Evolutionary conservation across 352 stramenopile species (phyloP), one percentile per base, ranked within the genome.

Genomic region (Globisporangium heterothallicum): DNA sequence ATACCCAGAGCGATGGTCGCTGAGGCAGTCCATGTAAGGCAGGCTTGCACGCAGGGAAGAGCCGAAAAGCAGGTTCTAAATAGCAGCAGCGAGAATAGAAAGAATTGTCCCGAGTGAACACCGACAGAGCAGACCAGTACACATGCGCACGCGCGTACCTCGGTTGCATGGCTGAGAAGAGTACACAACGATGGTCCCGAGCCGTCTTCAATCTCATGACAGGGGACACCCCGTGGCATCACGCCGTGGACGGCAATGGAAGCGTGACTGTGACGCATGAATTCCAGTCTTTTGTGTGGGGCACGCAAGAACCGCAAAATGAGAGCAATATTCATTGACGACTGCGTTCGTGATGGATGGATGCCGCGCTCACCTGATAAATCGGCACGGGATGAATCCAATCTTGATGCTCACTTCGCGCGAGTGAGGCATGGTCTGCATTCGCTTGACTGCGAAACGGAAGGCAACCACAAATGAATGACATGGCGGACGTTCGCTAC

Each of bases 241-340:
- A 86, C 58, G 10, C 74, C 77, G 48, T 90, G 78, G 49, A 90
- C 69, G 14, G 68, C 73, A 30, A 90, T 71, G 18, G 72, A 86
- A 16, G 68, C 48, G 30, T 86, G 73, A n/a, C 49, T 53, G 27
- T 75, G 59, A 0, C 76, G 72, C 19, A 70, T 61, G 49, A 89
- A 89, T 22, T 76, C 58, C 16, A 89, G 56, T 48, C 74, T 89
- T 29, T 36, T 3, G 30, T 36, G 30, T 8, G 9, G 16, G 12
- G 16, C 6, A 3, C 30, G 6, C 12, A 36, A 36, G 30, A 3
- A 36, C 12, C 3, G 2, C 16, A 13, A 36, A 36, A 13, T 36
- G 30, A 8, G 2, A 8, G 30, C 6, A 10, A 34, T 34, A 34
- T 9, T 36, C 30, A 36, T 36, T 36, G 30, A 36, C 9, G 9